phyloP scores from a whole-genome alignment of 2,329 filamentous ascomycete species.

The Fusarium piperis region DNA sequence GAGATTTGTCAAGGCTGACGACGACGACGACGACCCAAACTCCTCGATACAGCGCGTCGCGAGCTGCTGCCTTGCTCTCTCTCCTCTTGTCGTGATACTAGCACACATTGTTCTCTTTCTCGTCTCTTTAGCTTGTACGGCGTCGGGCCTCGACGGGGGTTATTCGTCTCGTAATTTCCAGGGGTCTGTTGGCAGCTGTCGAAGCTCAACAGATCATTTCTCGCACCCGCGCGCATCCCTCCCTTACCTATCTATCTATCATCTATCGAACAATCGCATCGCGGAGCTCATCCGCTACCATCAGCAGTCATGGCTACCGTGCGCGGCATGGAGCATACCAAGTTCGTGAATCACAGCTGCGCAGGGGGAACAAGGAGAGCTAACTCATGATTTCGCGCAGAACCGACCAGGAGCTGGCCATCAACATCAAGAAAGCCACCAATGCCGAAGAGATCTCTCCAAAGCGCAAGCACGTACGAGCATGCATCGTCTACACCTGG shows the following conservation, averaged over 20 bases:
- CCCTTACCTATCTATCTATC: background rate
- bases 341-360: conserved; percentile 41
- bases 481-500: conserved; percentile 99
- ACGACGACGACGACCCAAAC: conserved; percentile 40
- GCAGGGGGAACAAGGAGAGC: conserved; percentile 9
- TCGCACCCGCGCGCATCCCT: conserved; percentile 8
- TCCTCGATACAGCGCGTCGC: conserved; percentile 5
- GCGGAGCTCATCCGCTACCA: conserved; percentile 26
- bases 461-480: conserved; percentile 93
- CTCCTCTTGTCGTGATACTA: background rate
- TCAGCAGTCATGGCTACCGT: conserved; percentile 44
- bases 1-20: conserved; percentile 40
- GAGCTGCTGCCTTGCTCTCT: background rate
- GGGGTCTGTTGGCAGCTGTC: conserved; percentile 23
- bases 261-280: conserved; percentile 10
- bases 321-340: conserved; percentile 50
- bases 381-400: conserved; percentile 50
- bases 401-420: conserved; percentile 73
- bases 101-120: conserved; percentile 3
- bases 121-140: conserved; percentile 23
- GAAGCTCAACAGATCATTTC: conserved; percentile 16
- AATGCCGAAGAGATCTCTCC: conserved; percentile 74
- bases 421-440: conserved; percentile 77
- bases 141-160: conserved; percentile 30
- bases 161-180: conserved; percentile 42